Conservation (phyloP, 2,329 filamentous ascomycete species). For the Tothia fuscella region DNA sequence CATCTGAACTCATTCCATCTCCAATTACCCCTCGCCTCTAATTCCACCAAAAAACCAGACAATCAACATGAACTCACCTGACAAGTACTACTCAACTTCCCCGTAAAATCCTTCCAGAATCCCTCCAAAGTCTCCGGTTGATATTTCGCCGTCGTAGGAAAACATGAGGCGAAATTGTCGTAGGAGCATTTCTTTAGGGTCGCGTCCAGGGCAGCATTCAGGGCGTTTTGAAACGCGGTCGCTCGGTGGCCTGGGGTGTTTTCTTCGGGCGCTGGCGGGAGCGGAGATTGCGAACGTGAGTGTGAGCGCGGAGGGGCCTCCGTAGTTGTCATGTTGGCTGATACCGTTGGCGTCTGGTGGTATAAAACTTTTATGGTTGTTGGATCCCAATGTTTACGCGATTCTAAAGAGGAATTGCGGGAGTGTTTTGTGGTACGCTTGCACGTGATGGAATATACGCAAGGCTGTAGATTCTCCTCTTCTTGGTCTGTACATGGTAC, state of each 20-base stretch:
- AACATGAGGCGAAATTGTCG: slow-evolving; percentile 50
- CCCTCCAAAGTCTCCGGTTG: slow-evolving; percentile 44
- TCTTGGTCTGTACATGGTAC: too few relatives aligned
- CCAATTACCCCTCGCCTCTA: not conserved
- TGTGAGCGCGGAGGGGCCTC: too few relatives aligned
- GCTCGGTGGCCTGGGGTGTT: slow-evolving; percentile 48
- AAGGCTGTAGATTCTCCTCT: too few relatives aligned
- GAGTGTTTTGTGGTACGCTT: too few relatives aligned
- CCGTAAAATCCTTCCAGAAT: slow-evolving; percentile 46
- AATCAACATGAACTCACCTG: slow-evolving; percentile 28
- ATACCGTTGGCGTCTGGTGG: too few relatives aligned
- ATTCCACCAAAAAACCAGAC: not conserved
- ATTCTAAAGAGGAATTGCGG: too few relatives aligned
- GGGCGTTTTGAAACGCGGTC: slow-evolving; percentile 47
- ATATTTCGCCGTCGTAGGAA: slow-evolving; percentile 48
- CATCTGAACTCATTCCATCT: not conserved
- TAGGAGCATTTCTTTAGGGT: slow-evolving; percentile 50
- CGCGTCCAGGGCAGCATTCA: slow-evolving; percentile 45
- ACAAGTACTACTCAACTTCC: slow-evolving; percentile 45
- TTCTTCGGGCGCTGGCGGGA: slow-evolving; percentile 39
- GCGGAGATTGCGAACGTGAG: slow-evolving; percentile 37
- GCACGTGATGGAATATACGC: too few relatives aligned
- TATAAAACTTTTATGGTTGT: too few relatives aligned
- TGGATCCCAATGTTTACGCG: too few relatives aligned
- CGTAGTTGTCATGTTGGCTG: too few relatives aligned